phyloP scores from a whole-genome alignment of 768 basidiomycete species.

The Mycena crocata region DNA sequence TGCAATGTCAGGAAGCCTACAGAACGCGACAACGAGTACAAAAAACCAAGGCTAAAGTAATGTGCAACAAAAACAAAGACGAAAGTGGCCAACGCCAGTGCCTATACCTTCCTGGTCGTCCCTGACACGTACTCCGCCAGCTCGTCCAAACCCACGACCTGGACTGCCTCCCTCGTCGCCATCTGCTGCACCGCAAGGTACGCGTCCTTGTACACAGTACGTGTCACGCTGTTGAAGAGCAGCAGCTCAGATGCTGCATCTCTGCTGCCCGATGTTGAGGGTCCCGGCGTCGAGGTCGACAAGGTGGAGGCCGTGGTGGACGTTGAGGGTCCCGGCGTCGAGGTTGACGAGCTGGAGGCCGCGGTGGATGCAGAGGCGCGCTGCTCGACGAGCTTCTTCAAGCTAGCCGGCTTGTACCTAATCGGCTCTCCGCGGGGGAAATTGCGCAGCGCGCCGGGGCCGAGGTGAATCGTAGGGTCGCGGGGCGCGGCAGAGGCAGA shows the following conservation, averaged over 20 bases:
- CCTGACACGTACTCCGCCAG: neutral
- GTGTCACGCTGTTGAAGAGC: neutral
- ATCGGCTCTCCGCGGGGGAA: too few species aligned
- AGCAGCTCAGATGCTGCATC: neutral
- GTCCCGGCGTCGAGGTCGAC: neutral
- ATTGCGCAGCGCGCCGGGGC: too few species aligned
- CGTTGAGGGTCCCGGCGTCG: neutral
- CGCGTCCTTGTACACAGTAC: neutral
- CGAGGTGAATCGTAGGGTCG: too few species aligned
- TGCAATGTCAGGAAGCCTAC: neutral
- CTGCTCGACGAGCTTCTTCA: too few species aligned
- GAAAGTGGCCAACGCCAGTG: neutral
- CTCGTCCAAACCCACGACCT: neutral
- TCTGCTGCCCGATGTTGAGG: neutral
- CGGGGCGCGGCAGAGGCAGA: too few species aligned
- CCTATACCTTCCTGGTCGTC: neutral
- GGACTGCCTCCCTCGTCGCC: neutral
- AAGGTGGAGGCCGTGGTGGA: neutral
- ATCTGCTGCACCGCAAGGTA: neutral
- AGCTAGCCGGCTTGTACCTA: too few species aligned
- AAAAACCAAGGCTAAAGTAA: too few species aligned
- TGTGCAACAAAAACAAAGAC: neutral
- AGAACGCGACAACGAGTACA: neutral
- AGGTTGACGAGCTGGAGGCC: neutral
- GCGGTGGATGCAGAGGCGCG: too few species aligned